Evolutionary conservation across 768 basidiomycete genomes (phyloP).

Genomic region (Kwoniella heveanensis): DNA sequence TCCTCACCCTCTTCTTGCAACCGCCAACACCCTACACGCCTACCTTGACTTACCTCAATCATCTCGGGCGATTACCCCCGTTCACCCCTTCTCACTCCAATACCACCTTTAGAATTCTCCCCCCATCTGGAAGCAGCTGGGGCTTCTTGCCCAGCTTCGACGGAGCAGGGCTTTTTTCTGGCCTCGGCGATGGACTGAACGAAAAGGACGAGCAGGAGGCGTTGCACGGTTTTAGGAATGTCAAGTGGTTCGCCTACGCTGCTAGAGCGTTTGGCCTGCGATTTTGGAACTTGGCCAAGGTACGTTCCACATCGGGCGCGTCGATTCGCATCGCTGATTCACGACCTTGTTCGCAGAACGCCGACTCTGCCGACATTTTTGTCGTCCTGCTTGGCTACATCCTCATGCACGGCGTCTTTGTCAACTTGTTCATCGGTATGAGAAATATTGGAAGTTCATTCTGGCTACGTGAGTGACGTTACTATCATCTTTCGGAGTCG

Average conservation of each 20-base stretch:
- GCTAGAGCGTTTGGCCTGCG: slow-evolving; percentile 70
- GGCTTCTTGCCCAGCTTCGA: slow-evolving; percentile 45
- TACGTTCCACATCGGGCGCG: slow-evolving; percentile 50
- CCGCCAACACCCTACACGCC: slow-evolving; percentile 44
- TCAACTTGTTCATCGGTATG: slow-evolving; percentile 84
- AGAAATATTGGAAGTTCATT: slow-evolving; percentile 77
- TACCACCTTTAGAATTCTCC: slow-evolving; percentile 37
- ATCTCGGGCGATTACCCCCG: slow-evolving; percentile 33
- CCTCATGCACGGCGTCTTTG: slow-evolving; percentile 93
- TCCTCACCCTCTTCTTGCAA: slow-evolving; percentile 45
- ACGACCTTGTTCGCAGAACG: slow-evolving; percentile 64
- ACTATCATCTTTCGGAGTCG: slow-evolving; percentile 18
- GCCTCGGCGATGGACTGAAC: slow-evolving; percentile 53
- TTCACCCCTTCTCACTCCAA: slow-evolving; percentile 32
- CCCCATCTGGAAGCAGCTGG: slow-evolving; percentile 38
- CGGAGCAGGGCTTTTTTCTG: slow-evolving; percentile 45
- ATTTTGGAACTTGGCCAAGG: slow-evolving; percentile 84
- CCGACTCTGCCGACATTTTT: slow-evolving; percentile 92
- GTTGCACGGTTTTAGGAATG: slow-evolving; percentile 74
- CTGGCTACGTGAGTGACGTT: slow-evolving; percentile 64
- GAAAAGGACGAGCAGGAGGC: slow-evolving; percentile 63
- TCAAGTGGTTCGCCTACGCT: slow-evolving; percentile 89
- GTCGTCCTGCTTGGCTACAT: slow-evolving; percentile 91
- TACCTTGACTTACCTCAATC: slow-evolving; percentile 62
- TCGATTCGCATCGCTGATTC: neutral